These are phyloP conservation scores for Dioszegia hungarica DNA, from an alignment of 768 basidiomycete genomes.

Conservation along the genomic window DNA sequence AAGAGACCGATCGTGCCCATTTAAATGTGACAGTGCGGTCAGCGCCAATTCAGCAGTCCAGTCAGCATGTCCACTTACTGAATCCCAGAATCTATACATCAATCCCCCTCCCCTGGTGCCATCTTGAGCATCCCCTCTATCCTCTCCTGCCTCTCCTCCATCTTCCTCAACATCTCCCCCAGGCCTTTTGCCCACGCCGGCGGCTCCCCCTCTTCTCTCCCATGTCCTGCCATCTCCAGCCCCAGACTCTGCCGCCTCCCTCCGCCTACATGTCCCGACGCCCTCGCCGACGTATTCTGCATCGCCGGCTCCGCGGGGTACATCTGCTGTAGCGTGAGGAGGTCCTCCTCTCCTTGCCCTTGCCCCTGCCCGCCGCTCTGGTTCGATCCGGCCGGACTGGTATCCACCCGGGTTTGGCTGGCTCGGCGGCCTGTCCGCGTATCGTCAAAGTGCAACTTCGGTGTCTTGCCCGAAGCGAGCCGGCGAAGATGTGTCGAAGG, in stretches of 20 bases:
- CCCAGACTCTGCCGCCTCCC: neutral
- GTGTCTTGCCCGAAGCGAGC: neutral
- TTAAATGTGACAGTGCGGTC: no score
- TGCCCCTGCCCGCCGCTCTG: neutral
- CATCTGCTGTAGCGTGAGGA: neutral
- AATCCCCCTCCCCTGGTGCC: slow-evolving; percentile 4
- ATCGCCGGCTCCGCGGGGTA: neutral
- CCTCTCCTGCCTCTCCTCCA: slow-evolving; percentile 11
- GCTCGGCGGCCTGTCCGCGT: neutral
- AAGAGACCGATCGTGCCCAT: no score
- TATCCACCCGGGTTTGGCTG: neutral
- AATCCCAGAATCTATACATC: no score
- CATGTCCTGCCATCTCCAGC: neutral
- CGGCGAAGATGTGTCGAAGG: neutral
- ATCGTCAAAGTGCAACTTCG: slow-evolving; percentile 1
- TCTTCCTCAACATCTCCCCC: slow-evolving; percentile 1
- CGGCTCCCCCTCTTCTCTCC: neutral
- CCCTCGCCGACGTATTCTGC: slow-evolving; percentile 3
- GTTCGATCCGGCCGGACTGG: neutral
- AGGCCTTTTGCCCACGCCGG: slow-evolving; percentile 1
- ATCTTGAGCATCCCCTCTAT: slow-evolving; percentile 8
- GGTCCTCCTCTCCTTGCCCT: neutral
- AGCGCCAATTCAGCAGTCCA: no score
- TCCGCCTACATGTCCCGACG: slow-evolving; percentile 1
- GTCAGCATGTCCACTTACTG: no score